These are phyloP conservation scores for Trichosanthes cucumerina DNA, from an alignment of 306 rosid species.

Conservation along the genomic window DNA sequence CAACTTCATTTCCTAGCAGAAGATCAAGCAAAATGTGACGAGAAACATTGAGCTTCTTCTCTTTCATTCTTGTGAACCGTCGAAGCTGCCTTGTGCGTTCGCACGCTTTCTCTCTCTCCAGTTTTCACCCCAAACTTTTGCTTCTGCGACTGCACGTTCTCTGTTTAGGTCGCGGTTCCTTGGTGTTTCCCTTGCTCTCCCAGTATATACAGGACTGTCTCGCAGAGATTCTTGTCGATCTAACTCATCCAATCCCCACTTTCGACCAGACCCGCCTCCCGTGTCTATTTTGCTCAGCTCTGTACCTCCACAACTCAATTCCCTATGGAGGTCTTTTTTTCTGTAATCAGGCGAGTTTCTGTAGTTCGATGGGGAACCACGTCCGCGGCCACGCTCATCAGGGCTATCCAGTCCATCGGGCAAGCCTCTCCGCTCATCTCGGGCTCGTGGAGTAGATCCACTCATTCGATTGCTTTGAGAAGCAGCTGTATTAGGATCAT, in stretches of 20 bases:
- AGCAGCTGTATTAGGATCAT: conserved; percentile 54
- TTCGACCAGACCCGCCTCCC: conserved; percentile 79
- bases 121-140: conserved; percentile 94
- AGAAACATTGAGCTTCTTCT: background rate
- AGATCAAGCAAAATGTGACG: background rate
- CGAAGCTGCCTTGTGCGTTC: conserved; percentile 70
- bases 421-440: conserved; percentile 59
- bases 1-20: conserved; percentile 15
- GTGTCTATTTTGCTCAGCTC: conserved; percentile 52
- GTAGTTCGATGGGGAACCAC: conserved; percentile 66
- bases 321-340: conserved; percentile 53
- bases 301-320: conserved; percentile 23
- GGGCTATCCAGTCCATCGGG: conserved; percentile 78
- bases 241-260: conserved; percentile 62
- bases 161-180: conserved; percentile 88
- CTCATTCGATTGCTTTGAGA: conserved; percentile 52
- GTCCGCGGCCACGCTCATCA: conserved; percentile 36
- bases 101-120: conserved; percentile 92
- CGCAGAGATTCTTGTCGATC: conserved; percentile 66
- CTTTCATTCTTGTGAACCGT: conserved; percentile 63
- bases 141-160: conserved; percentile 94
- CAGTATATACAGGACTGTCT: conserved; percentile 73
- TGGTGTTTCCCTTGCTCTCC: conserved; percentile 63
- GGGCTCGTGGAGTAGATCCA: conserved; percentile 68
- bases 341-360: conserved; percentile 74